phyloP scores from a whole-genome alignment of 2,329 filamentous ascomycete species.

The Penicillium olsonii region DNA sequence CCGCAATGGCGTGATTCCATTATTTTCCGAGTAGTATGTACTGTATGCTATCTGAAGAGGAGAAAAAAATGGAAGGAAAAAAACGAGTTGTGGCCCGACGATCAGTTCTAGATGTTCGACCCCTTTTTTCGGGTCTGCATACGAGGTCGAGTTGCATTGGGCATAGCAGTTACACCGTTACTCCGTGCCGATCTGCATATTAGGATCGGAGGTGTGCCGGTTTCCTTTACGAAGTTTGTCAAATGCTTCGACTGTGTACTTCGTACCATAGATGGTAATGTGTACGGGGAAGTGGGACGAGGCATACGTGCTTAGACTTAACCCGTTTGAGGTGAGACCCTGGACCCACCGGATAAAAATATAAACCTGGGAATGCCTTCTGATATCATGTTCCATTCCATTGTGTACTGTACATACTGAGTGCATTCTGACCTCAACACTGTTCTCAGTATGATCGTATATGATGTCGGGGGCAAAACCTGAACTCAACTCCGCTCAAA shows the following conservation, averaged over 20 bases:
- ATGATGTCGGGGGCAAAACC: slow-evolving; percentile 16
- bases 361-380: neutral
- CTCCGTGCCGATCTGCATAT: slow-evolving; percentile 11
- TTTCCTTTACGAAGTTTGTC: neutral
- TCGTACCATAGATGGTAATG: too few species aligned
- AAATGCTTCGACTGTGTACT: too few species aligned
- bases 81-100: neutral
- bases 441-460: too few species aligned
- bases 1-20: slow-evolving; percentile 3
- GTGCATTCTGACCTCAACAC: neutral
- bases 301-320: slow-evolving; percentile 1
- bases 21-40: neutral
- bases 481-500: slow-evolving; percentile 16
- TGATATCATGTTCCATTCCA: neutral
- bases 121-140: slow-evolving; percentile 2
- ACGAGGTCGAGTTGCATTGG: neutral
- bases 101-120: slow-evolving; percentile 1
- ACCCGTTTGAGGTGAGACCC: slow-evolving; percentile 15
- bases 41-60: neutral
- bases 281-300: too few species aligned
- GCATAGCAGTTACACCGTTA: neutral
- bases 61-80: neutral
- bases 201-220: slow-evolving; percentile 1
- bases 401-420: neutral
- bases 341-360: slow-evolving; percentile 19